A percentile compares a stretch with the other conserved stretches of the same genome.
phyloP scores from a whole-genome alignment of 306 rosid species.

The Inga oerstediana region DNA sequence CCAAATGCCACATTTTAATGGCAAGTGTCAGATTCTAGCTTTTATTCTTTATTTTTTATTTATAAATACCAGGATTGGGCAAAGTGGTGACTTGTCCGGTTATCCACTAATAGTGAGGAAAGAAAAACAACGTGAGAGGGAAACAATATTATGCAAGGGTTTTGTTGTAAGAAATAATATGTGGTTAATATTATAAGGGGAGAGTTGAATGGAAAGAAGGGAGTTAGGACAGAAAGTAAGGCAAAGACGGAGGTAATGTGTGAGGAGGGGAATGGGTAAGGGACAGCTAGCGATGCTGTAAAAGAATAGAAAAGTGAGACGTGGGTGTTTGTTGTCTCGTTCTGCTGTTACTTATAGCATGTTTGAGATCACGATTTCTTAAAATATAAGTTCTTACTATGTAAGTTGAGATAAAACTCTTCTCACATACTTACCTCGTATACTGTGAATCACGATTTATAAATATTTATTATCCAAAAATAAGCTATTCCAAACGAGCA shows the following conservation, averaged over 20 bases:
- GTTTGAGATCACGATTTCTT: too few species aligned
- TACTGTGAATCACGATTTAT: too few species aligned
- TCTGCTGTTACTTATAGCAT: neutral
- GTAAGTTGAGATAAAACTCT: too few species aligned
- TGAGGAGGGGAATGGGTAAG: slow-evolving; percentile 13
- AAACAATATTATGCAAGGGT: neutral
- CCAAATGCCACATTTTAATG: neutral
- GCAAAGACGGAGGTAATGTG: slow-evolving; percentile 10
- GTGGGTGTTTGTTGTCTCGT: neutral
- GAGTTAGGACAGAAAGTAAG: neutral
- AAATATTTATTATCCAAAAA: too few species aligned
- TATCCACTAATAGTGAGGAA: neutral
- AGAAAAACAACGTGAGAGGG: neutral
- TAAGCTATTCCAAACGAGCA: too few species aligned
- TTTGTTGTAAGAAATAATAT: neutral
- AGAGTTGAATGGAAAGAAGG: neutral
- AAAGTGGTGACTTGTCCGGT: neutral
- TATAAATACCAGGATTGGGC: neutral
- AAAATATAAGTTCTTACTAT: too few species aligned
- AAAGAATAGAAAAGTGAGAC: slow-evolving; percentile 1
- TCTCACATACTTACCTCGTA: too few species aligned
- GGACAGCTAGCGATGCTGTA: slow-evolving; percentile 35
- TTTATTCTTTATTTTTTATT: neutral
- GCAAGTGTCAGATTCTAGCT: neutral
- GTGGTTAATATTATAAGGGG: neutral